phyloP scores from a whole-genome alignment of 106 monocot species.

The Posidonia australis region DNA sequence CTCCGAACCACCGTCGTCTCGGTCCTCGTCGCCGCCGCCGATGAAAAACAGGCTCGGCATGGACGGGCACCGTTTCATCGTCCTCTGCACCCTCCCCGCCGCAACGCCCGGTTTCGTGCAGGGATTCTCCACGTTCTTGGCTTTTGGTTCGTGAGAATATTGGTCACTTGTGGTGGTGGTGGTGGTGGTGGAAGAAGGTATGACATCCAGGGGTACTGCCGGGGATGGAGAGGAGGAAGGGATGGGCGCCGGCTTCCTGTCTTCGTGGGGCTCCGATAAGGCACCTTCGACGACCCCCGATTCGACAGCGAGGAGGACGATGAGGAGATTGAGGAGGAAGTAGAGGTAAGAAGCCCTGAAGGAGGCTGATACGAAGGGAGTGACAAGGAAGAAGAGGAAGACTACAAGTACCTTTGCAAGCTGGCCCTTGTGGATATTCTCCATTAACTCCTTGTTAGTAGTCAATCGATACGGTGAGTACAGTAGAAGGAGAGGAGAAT shows the following conservation, averaged over 20 bases:
- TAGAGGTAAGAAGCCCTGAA: slow-evolving; percentile 57
- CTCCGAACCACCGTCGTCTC: not conserved
- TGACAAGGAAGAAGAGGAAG: slow-evolving; percentile 34
- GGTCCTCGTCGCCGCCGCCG: slow-evolving; percentile 16
- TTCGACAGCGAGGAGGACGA: slow-evolving; percentile 42
- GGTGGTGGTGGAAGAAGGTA: slow-evolving; percentile 2
- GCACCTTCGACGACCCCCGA: slow-evolving; percentile 32
- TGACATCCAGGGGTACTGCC: not conserved
- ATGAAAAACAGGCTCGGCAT: slow-evolving; percentile 72
- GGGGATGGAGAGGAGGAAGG: not conserved
- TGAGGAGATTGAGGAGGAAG: slow-evolving; percentile 69
- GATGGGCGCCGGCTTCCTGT: slow-evolving; percentile 14
- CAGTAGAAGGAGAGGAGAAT: too few relatives aligned
- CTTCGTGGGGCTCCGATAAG: slow-evolving; percentile 5
- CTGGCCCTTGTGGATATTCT: slow-evolving; percentile 26
- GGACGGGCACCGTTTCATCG: slow-evolving; percentile 37
- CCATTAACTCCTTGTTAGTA: slow-evolving; percentile 1
- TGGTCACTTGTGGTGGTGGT: not conserved
- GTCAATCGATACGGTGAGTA: too few relatives aligned
- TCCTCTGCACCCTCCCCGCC: not conserved
- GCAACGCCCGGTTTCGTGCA: not conserved
- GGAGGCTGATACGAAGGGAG: slow-evolving; percentile 36
- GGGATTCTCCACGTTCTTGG: too few relatives aligned
- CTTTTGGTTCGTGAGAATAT: too few relatives aligned
- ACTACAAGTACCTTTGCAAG: slow-evolving; percentile 36